Base-by-base conservation (phyloP, 108 stramenopile species). In the Pseudonitzschia pungens region DNA sequence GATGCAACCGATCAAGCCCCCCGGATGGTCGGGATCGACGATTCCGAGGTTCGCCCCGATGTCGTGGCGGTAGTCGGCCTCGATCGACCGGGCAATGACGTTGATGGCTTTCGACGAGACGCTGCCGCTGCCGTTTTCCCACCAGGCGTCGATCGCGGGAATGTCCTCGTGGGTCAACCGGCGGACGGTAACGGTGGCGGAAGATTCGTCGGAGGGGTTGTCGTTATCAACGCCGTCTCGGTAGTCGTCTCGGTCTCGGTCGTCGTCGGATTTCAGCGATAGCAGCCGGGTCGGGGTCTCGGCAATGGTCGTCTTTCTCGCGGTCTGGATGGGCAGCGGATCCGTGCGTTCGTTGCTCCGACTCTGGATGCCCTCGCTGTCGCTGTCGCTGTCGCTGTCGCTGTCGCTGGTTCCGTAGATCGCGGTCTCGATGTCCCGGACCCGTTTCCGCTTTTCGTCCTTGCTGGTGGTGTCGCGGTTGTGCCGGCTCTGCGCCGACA, bases 1-100 rank as follows among this genome's bases (percentile, higher is more conserved):
- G 57, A 87, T 80, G 54, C 75, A 81, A 8, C 75, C 86, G 0
- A 71, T 31, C 70, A 87, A 43, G 42, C 11, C 42, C 42, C 42
- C 42, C 6, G 9, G 9, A 43, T 43, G 56, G 81, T 79, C 0
- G n/a, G n/a, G n/a, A n/a, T 83, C 86, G 68, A 87, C 52, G 45
- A 83, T 80, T n/a, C 52, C 71, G 24, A 69, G 62, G 32, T 18
- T 29, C 50, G 41, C 33, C 71, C 55, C 79, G 33, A 10, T 26
- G 28, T 26, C 5, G 28, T 55, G 33, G 54, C 54, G 10, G 67
- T 33, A 7, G 31, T 14, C 33, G 71, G 43, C 43, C 53, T 72
- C 26, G 71, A 27, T 43, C 11, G 42, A 6, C 9, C 6, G 42
- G 42, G 11, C 9, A 43, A 43, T 43, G 42, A 11, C 42, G 9